Base-by-base conservation (phyloP, 176 grass and related monocot genomes). In the Phoenix roebelenii region DNA sequence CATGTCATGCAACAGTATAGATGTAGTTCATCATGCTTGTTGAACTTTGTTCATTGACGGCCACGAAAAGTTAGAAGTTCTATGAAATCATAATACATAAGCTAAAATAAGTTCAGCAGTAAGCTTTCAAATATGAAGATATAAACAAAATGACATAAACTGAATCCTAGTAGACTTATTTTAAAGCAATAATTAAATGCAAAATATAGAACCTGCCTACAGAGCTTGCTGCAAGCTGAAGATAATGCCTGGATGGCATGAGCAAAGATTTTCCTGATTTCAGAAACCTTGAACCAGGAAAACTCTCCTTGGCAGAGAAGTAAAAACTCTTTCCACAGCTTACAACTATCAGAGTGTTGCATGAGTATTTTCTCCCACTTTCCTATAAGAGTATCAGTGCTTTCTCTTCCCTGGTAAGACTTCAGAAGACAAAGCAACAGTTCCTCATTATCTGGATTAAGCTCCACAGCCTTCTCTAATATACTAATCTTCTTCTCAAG, bases 401-500 rank as follows among this genome's bases (percentile, higher is more conserved):
- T 87, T 55, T 97, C 92, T 61, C 92, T 88, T 52, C 81, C 76
- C 54, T 79, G 68, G 76, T 88, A 97, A 69, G 87, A 82, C 63
- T 79, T 87, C 69, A 97, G 57, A 74, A 97, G 92, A 64, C 58
- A 85, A 69, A 97, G 70, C 51, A 97, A 74, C 54, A 97, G 69
- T 30, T 91, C 86, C 53, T 91, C 84, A 15, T 67, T 97, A 64
- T 85, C 87, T 64, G 92, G 92, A 79, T 88, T 97, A 63, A 88
- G 78, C 63, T 88, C 84, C 61, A 91, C 78, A 26, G 81, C 83
- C 22, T 88, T 97, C 72, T 97, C 81, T 68, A 97, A 60, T 85
- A 97, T 97, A 65, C 87, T 91, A 61, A 97, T 88, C 60, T 97
- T 97, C 73, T 89, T 97, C 84, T 97, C 84, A 49, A 83, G 80